Percentiles rank a stretch among this genome's conserved stretches.
These are phyloP conservation scores for Phytophthora boehmeriae DNA, from an alignment of 352 stramenopile genomes.

Conservation along the genomic window DNA sequence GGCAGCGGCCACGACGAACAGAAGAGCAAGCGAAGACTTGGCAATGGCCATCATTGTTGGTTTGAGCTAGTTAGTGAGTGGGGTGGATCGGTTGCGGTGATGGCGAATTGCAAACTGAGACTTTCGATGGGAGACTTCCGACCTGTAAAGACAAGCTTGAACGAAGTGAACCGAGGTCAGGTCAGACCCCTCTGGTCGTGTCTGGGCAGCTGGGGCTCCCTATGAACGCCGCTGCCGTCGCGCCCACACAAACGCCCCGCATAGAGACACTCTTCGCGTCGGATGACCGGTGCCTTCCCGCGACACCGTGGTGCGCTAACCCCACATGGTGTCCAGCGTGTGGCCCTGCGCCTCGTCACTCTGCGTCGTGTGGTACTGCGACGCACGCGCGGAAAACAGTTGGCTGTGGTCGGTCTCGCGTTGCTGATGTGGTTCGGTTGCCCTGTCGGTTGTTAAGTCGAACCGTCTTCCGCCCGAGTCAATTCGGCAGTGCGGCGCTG, in stretches of 20 bases:
- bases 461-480: too few species aligned
- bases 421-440: constrained; percentile 12
- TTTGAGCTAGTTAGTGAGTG: not conserved
- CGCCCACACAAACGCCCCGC: not conserved
- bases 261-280: not conserved
- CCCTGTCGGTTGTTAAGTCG: constrained; percentile 1
- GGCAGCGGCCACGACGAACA: not conserved
- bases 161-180: not conserved
- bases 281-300: not conserved
- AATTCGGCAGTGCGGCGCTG: not conserved
- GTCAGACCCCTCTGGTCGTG: not conserved
- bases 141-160: not conserved
- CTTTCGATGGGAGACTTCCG: too few species aligned
- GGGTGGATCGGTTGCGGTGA: not conserved
- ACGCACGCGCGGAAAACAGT: constrained; percentile 25
- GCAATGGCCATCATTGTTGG: not conserved
- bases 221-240: not conserved
- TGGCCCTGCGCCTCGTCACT: constrained; percentile 6
- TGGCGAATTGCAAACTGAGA: constrained; percentile 3
- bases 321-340: constrained; percentile 20
- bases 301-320: not conserved
- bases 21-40: not conserved
- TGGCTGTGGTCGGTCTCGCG: constrained; percentile 11
- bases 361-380: constrained; percentile 24
- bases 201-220: not conserved